Evolutionary conservation across 2,329 filamentous ascomycete genomes (phyloP), one percentile per base, ranked within the genome.

Genomic region (Colletotrichum destructivum): DNA sequence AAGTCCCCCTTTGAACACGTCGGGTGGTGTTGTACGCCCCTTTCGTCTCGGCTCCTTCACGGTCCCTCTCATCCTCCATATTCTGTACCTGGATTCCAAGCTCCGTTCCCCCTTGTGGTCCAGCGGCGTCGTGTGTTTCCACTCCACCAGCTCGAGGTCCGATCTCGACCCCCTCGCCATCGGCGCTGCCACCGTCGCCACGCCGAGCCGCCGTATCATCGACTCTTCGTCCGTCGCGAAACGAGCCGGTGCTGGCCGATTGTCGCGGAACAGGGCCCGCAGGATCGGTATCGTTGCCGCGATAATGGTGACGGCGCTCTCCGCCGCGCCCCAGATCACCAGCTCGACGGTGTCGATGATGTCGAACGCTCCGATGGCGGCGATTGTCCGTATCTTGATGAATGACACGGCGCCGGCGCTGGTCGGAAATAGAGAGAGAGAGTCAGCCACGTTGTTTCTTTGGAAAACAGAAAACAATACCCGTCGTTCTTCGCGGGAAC

Each of bases 261-360:
- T 44, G 38, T 68, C 64, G 4, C 56, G 55, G 49, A 81, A 71
- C 4, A 81, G 70, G 31, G 75, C 79, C 1, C 80, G 76, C 12
- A 81, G 69, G 15, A 81, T 77, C 8, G 80, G 80, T 42, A 81
- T 79, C 12, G 78, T 79, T 46, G 79, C 77, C n/a, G 79, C 79
- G 11, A 80, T 76, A 42, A 81, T 78, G n/a, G 78, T 79, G 21
- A 75, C 76, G 35, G 74, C 68, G 9, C 76, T 72, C 64, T 81
- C 79, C 21, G 78, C 77, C 1, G 74, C 71, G 44, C 75, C 76
- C 79, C 79, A 81, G 16, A 79, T 76, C 21, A 78, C 74, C 15
- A 80, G 69, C 44, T 75, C 66, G 13, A 69, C 68, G 9, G 73
- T 74, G n/a, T 75, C 67, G 62, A 73, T 66, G 61, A 77, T 74